Evolutionary conservation across 2,329 filamentous ascomycete species (phyloP).

Genomic region (Apiospora hydei): DNA sequence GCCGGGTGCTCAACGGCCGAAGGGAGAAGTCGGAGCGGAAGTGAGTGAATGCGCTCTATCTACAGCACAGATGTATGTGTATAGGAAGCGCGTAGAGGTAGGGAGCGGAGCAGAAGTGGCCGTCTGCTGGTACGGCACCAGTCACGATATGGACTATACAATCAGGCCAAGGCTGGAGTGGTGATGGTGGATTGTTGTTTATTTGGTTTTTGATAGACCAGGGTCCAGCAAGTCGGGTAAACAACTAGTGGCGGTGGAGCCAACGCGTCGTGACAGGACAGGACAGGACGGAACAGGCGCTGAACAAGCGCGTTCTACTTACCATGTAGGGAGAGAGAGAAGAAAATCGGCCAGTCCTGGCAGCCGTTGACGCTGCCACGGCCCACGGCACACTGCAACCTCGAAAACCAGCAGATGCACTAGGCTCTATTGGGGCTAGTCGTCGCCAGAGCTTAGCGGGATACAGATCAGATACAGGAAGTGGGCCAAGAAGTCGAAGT

Average conservation of each 20-base stretch:
- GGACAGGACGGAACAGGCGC: constrained; percentile 14
- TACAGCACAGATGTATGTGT: background rate
- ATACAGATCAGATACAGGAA: background rate
- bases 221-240: constrained; percentile 1
- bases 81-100: background rate
- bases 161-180: background rate
- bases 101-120: background rate
- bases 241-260: constrained; percentile 10
- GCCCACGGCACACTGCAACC: background rate
- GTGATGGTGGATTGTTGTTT: constrained; percentile 20
- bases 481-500: background rate
- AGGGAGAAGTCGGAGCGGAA: background rate
- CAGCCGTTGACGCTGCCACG: background rate
- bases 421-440: background rate
- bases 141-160: constrained; percentile 7
- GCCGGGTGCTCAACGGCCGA: background rate
- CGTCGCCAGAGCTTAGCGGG: background rate
- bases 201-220: constrained; percentile 17
- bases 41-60: background rate
- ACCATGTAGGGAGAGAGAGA: background rate
- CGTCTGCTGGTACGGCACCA: constrained; percentile 11
- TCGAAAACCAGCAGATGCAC: background rate
- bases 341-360: background rate
- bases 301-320: background rate
- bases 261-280: constrained; percentile 12